phyloP scores from a whole-genome alignment of 2,329 filamentous ascomycete genomes.

The Epichloe gansuensis region DNA sequence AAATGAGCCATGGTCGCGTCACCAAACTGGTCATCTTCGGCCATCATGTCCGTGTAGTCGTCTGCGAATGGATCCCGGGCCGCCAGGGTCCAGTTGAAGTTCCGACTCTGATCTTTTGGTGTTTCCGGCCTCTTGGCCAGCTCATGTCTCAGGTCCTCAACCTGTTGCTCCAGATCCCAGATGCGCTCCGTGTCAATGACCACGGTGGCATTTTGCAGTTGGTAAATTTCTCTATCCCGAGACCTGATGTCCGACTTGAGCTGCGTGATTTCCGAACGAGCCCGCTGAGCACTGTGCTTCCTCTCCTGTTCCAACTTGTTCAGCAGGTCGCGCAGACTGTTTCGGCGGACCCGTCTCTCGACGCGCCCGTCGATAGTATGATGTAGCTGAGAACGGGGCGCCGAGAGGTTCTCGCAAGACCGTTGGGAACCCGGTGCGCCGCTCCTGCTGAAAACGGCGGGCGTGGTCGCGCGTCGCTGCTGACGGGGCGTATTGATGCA shows the following conservation, averaged over 20 bases:
- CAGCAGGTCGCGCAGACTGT: slow-evolving; percentile 45
- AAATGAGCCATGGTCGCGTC: slow-evolving; percentile 39
- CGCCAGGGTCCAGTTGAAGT: slow-evolving; percentile 38
- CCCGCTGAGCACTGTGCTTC: slow-evolving; percentile 23
- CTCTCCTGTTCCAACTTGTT: slow-evolving; percentile 37
- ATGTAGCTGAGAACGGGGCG: slow-evolving; percentile 26
- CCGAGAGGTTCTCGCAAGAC: slow-evolving; percentile 20
- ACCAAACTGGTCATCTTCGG: slow-evolving; percentile 28
- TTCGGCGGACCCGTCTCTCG: slow-evolving; percentile 42
- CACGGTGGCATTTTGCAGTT: slow-evolving; percentile 37
- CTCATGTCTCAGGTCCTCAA: slow-evolving; percentile 23
- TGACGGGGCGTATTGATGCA: slow-evolving; percentile 27
- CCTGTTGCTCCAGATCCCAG: slow-evolving; percentile 28
- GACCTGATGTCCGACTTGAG: slow-evolving; percentile 35
- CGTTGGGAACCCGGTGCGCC: slow-evolving; percentile 7
- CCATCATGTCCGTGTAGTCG: slow-evolving; percentile 27
- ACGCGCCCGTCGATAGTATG: slow-evolving; percentile 45
- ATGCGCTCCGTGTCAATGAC: slow-evolving; percentile 34
- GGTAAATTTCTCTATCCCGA: slow-evolving; percentile 40
- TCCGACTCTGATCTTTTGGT: slow-evolving; percentile 6
- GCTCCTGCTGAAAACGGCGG: slow-evolving; percentile 13
- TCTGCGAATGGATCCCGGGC: slow-evolving; percentile 33
- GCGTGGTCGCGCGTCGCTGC: slow-evolving; percentile 32
- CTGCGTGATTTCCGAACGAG: slow-evolving; percentile 33
- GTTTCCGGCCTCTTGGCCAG: slow-evolving; percentile 14